These are phyloP conservation scores for Talaromyces pinophilus DNA, from an alignment of 2,329 filamentous ascomycete genomes.

Conservation along the genomic window DNA sequence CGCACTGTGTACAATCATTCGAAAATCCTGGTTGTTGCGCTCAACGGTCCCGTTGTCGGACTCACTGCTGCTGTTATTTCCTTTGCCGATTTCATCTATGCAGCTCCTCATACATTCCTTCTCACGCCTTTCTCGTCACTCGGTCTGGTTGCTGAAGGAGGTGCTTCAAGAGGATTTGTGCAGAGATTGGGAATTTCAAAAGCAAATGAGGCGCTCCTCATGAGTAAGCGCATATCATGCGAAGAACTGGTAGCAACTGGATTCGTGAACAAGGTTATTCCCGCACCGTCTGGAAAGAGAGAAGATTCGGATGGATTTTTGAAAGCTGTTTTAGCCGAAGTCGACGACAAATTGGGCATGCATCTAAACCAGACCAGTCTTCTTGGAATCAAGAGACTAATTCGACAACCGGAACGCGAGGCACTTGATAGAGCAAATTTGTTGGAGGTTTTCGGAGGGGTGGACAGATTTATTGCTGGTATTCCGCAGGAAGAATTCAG, in stretches of 20 bases:
- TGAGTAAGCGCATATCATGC: slow-evolving; percentile 74
- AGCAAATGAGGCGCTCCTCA: slow-evolving; percentile 90
- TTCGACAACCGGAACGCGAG: slow-evolving; percentile 72
- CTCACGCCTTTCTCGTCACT: slow-evolving; percentile 90
- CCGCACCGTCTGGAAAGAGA: slow-evolving; percentile 53
- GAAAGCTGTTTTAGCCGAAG: slow-evolving; percentile 70
- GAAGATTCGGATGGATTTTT: slow-evolving; percentile 71
- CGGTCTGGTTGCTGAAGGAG: slow-evolving; percentile 83
- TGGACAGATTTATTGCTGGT: slow-evolving; percentile 77
- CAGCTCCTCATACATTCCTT: slow-evolving; percentile 75
- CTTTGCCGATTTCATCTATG: slow-evolving; percentile 91
- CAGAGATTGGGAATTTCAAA: slow-evolving; percentile 75
- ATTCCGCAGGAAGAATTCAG: slow-evolving; percentile 86
- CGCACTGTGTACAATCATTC: slow-evolving; percentile 90
- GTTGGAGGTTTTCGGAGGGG: slow-evolving; percentile 78
- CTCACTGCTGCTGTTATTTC: slow-evolving; percentile 80
- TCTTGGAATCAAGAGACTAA: slow-evolving; percentile 79
- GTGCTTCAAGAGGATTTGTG: slow-evolving; percentile 75
- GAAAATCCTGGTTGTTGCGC: slow-evolving; percentile 85
- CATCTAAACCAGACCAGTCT: slow-evolving; percentile 80
- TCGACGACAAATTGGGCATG: slow-evolving; percentile 75
- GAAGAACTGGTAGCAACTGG: slow-evolving; percentile 74
- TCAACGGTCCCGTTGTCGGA: slow-evolving; percentile 90
- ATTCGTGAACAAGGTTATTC: slow-evolving; percentile 83
- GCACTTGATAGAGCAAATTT: slow-evolving; percentile 75